Conservation (phyloP, 2,329 filamentous ascomycete genomes). For the Fusarium mundagurra region DNA sequence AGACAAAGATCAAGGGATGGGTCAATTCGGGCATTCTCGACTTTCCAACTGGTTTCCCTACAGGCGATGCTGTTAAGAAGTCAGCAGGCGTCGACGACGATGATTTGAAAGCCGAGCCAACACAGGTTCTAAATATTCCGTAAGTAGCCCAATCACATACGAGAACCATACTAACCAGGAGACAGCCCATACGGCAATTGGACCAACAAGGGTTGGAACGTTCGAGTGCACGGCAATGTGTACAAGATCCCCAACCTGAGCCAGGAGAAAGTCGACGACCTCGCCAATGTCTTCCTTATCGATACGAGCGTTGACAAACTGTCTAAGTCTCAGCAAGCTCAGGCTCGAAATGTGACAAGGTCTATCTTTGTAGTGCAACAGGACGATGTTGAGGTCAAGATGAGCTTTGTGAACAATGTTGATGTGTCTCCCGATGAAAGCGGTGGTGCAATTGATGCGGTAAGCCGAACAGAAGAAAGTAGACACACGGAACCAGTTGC, state of each 20-base stretch:
- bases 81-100: constrained; percentile 69
- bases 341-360: constrained; percentile 78
- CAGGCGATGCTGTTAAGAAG: constrained; percentile 67
- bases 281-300: constrained; percentile 77
- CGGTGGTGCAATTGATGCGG: constrained; percentile 62
- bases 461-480: constrained; percentile 9
- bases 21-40: constrained; percentile 72
- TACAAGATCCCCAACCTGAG: constrained; percentile 80
- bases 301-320: constrained; percentile 70
- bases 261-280: constrained; percentile 70
- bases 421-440: constrained; percentile 61
- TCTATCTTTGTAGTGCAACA: constrained; percentile 83
- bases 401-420: constrained; percentile 63
- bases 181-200: constrained; percentile 75
- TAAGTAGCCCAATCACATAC: constrained; percentile 29
- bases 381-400: constrained; percentile 68
- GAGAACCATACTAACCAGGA: background rate
- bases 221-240: constrained; percentile 82
- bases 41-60: constrained; percentile 74
- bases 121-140: constrained; percentile 76
- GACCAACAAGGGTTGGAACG: constrained; percentile 80
- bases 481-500: background rate
- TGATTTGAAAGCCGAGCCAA: constrained; percentile 68
- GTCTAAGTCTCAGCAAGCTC: constrained; percentile 65
- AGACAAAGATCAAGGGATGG: constrained; percentile 66